Evolutionary conservation across 768 basidiomycete species (phyloP).

Genomic region (Trametes coccinea): DNA sequence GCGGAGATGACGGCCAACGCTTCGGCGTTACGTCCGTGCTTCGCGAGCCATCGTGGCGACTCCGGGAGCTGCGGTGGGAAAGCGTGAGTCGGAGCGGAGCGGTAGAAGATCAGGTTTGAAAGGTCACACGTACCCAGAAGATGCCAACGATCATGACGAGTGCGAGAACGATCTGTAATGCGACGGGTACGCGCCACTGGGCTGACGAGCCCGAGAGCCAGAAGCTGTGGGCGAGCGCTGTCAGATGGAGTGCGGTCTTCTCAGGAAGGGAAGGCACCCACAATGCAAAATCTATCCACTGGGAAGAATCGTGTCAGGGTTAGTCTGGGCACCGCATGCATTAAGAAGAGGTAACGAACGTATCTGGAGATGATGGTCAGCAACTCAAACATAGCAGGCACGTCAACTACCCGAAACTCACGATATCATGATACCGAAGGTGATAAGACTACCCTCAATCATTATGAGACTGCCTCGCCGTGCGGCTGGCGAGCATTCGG

Average conservation of each 20-base stretch:
- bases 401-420: conserved; percentile 35
- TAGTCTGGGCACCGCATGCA: background rate
- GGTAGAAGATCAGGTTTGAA: background rate
- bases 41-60: conserved; percentile 62
- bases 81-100: background rate
- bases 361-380: conserved; percentile 22
- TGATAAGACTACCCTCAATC: conserved; percentile 64
- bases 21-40: conserved; percentile 53
- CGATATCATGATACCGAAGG: conserved; percentile 63
- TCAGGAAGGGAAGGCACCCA: conserved; percentile 30
- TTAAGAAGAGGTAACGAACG: conserved; percentile 18
- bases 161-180: conserved; percentile 58
- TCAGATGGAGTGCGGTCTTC: background rate
- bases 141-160: conserved; percentile 53
- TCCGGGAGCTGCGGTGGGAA: conserved; percentile 47
- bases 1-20: conserved; percentile 64
- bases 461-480: conserved; percentile 62
- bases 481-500: conserved; percentile 63
- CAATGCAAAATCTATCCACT: conserved; percentile 70
- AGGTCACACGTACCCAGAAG: conserved; percentile 43
- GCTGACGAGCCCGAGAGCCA: conserved; percentile 52
- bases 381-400: background rate
- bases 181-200: conserved; percentile 65
- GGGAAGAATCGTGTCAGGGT: background rate
- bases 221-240: conserved; percentile 36